Evolutionary conservation across 1,139 yeast species (phyloP), one percentile per base, ranked within the genome.

Genomic region (Saccharomyces hybrid): DNA sequence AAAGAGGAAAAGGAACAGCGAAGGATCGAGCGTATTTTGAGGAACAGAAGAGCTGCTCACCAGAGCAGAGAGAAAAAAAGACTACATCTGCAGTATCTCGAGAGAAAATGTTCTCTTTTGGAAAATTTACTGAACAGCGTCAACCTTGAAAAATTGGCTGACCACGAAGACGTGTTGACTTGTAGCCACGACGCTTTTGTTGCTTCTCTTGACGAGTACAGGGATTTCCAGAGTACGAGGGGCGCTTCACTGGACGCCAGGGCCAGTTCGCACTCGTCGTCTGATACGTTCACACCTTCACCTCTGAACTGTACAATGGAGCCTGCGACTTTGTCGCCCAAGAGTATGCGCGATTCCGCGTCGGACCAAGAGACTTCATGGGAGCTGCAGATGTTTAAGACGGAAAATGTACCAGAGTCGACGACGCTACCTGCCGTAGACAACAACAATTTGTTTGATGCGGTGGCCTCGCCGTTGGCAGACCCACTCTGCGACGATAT

Each of bases 1-100:
- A 83, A 88, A 64, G 97, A 91, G 72, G 99, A 93, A 74, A 93
- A 91, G 75, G 98, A 93, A 72, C 97, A 91, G 73, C 85, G 99
- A 59, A 81, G 96, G 53, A 83, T 91, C 53, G 98, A 93, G 73
- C 78, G 99, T 56, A 90, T 93, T 54, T 77, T 93, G 68, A 81
- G 99, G 68, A 93, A 93, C 71, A 82, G 99, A 66, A 86, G 93
- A 68, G 98, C 99, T 26, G 99, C 99, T 49, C 98, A 93, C 70
- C 96, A 96, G 50, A 88, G 96, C 32, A 82, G 99, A 61, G 99
- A 93, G 69, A 91, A 91, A 82, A 93, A 93, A 80, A 82, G 98
- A 68, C 83, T 84, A 68, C 96, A 91, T 69, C 86, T 93, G 57
- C 96, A 90, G 71, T 84, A 83, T 61, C 78, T 93, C 63, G 98